Evolutionary conservation across 2,329 filamentous ascomycete species (phyloP), one percentile per base, ranked within the genome.

Genomic region (Fusarium gaditjirri): DNA sequence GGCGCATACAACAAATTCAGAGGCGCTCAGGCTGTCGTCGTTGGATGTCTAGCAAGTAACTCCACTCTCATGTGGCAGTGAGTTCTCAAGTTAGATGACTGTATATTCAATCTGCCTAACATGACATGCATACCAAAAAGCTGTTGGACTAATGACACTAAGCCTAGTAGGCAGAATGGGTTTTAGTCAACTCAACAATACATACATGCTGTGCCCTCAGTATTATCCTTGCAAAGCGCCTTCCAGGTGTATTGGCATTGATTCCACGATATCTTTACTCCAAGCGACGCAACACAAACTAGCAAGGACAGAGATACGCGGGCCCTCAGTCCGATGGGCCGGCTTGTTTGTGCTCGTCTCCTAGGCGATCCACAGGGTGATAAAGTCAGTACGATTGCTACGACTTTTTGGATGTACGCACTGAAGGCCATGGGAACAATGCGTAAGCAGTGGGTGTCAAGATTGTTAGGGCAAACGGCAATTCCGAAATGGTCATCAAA

Each of bases 271-370:
- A 65, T 60, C 31, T 49, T 59, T 46, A 44, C 23, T 43, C 41
- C 49, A 56, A 33, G 38, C 52, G 29, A 33, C 29, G 25, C 46
- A 47, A 35, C 46, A 39, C 50, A 43, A 39, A 42, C 68, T 68
- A 53, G 57, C 64, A 63, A 44, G 62, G 55, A 41, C 53, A 63
- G 27, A 63, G 39, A 68, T 56, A 50, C 41, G 44, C 65, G 47
- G 70, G 58, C 46, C 46, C 50, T 57, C 35, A 59, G 29, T 50
- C 70, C 70, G 61, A 53, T 47, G 53, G 31, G 39, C 65, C 69
- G 61, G 70, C 44, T 31, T 50, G 65, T 62, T 64, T 64, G 57
- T 70, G 70, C 65, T 47, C 53, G 35, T 61, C 68, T 61, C 58
- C 50, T 43, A 56, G 59, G 56, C 44, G 50, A 56, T 59, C 42